phyloP scores from a whole-genome alignment of 2,329 filamentous ascomycete species.

The Coniochaeta sp. region DNA sequence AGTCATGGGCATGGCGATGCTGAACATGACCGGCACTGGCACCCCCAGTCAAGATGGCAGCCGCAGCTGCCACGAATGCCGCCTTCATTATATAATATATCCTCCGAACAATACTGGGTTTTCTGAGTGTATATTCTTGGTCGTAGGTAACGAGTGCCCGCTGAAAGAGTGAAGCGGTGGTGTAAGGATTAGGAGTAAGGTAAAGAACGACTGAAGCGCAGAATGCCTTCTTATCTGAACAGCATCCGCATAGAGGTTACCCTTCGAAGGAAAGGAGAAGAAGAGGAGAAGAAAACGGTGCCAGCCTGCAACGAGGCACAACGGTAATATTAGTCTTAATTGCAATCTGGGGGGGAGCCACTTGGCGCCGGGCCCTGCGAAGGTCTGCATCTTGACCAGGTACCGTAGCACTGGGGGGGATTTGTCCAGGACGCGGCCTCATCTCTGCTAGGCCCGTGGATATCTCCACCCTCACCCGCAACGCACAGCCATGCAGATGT shows the following conservation, averaged over 20 bases:
- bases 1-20: constrained; percentile 56
- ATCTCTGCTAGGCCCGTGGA: background rate
- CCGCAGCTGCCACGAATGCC: constrained; percentile 53
- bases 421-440: background rate
- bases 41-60: constrained; percentile 49
- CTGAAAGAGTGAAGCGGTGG: constrained; percentile 83
- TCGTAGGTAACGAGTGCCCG: constrained; percentile 61
- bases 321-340: constrained; percentile 34
- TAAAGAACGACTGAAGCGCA: constrained; percentile 45
- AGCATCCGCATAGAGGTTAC: constrained; percentile 42
- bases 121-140: constrained; percentile 16
- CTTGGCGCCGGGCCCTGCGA: constrained; percentile 15
- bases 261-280: constrained; percentile 26
- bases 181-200: constrained; percentile 30
- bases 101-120: constrained; percentile 9
- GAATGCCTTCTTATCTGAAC: constrained; percentile 37
- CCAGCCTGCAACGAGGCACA: constrained; percentile 15
- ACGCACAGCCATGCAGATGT: background rate
- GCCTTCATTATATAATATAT: constrained; percentile 61
- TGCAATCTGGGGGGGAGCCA: constrained; percentile 11
- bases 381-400: constrained; percentile 5
- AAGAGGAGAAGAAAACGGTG: constrained; percentile 19
- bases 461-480: background rate
- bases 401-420: background rate
- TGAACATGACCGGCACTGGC: constrained; percentile 45